Base-by-base conservation (phyloP, 148 eudicot genomes). In the Cornus suecica region DNA sequence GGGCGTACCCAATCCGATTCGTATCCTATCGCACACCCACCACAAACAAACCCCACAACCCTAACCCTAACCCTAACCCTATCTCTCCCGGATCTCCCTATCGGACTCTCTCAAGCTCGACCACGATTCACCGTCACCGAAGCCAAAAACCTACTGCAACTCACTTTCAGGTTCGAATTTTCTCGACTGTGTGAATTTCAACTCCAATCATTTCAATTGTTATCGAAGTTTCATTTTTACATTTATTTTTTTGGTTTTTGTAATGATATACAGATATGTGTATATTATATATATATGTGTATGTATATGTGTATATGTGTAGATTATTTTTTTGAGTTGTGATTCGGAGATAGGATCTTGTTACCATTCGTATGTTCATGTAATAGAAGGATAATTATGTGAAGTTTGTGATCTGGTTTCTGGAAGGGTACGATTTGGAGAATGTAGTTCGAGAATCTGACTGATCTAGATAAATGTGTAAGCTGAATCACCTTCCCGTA, bases 11-110 rank as follows among this genome's bases (percentile, higher is more conserved):
- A 45, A 69, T 69, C 77, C 76, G 82, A 34, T 66, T 68, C 82
- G 32, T 66, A 63, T 69, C 68, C 48, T 45, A 14, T 31, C 41
- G 66, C 64, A 32, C 45, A 10, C 41, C 71, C 64, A 32, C 45
- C 22, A 30, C 37, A 3, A 25, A 15, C 54, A 79, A 54, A 71
- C 77, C 69, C 77, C 69, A 25, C 34, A 66, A 34, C 70, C 70
- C 70, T 34, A 67, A 74, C 65, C 74, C 69, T 76, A 52, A 75
- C 18, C 65, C 74, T 37, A 42, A 67, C 42, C 29, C 61, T 69
- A 7, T 52, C 18, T 32, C 71, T 73, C 32, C 48, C 81, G 81
- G 81, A 73, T 78, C 81, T 45, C 76, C 76, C 79, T 66, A 56
- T 66, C 79, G 79, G 79, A 75, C 66, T 75, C 79, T 65, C 69